Conservation (phyloP, 208 protist species). For the Crithidia sp. region DNA sequence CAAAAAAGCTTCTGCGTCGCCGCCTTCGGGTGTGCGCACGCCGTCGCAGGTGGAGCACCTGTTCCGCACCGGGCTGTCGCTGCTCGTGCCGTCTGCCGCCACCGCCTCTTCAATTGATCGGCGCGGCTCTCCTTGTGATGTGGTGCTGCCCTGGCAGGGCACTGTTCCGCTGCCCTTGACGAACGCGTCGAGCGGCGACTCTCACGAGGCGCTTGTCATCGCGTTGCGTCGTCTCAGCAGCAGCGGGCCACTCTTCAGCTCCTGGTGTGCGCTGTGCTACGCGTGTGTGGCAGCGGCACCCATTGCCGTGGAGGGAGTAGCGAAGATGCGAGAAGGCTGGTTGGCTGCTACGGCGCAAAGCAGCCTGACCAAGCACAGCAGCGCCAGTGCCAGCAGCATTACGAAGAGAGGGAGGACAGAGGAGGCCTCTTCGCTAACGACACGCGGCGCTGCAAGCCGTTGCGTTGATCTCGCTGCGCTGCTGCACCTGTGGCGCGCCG, state of each 20-base stretch:
- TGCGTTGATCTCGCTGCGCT: not conserved
- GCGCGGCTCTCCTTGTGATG: conserved; percentile 11
- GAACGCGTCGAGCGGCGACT: too few species aligned
- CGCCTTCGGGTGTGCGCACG: not conserved
- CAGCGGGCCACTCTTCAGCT: conserved; percentile 29
- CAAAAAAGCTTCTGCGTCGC: not conserved
- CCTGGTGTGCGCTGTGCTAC: conserved; percentile 32
- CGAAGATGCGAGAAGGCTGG: conserved; percentile 10
- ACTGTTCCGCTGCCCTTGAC: too few species aligned
- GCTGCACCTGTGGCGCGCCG: conserved; percentile 4
- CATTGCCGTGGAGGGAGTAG: not conserved
- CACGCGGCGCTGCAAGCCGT: not conserved
- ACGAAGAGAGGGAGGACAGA: too few species aligned
- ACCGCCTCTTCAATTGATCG: not conserved
- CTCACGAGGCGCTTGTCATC: not conserved
- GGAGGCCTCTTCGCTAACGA: too few species aligned
- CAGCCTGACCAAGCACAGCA: too few species aligned
- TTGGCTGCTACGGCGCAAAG: conserved; percentile 7
- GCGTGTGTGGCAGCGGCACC: conserved; percentile 5
- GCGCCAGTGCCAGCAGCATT: too few species aligned
- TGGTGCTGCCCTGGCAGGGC: conserved; percentile 18
- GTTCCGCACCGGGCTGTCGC: conserved; percentile 12
- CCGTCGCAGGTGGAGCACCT: conserved; percentile 22
- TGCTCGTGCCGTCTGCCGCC: conserved; percentile 10
- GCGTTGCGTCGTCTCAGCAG: conserved; percentile 12